A percentile compares a stretch with the other conserved stretches of the same genome.
phyloP scores from a whole-genome alignment of 2,329 filamentous ascomycete genomes.

The Immersiporthe knoxdaviesiana region DNA sequence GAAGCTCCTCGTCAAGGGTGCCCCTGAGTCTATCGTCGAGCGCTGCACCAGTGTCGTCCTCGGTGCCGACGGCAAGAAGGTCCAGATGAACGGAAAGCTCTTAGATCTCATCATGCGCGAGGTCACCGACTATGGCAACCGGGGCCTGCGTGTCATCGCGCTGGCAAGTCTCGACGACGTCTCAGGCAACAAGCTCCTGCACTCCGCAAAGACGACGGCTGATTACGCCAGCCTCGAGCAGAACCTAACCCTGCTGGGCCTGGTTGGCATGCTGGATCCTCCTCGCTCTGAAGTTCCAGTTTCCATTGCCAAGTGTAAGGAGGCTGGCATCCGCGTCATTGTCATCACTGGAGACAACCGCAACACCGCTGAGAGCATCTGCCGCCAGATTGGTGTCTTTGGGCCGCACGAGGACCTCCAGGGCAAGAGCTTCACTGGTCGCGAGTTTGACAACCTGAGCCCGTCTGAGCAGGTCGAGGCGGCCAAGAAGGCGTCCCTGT shows the following conservation, averaged over 20 bases:
- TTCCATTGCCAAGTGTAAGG: conserved; percentile 86
- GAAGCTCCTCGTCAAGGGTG: conserved; percentile 92
- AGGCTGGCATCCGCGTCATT: conserved; percentile 93
- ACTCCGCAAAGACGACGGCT: conserved; percentile 76
- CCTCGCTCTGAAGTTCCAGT: conserved; percentile 87
- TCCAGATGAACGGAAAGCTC: conserved; percentile 71
- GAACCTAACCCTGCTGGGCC: conserved; percentile 89
- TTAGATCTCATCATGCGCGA: conserved; percentile 73
- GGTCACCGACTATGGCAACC: conserved; percentile 87
- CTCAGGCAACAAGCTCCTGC: conserved; percentile 68
- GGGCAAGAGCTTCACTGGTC: conserved; percentile 93
- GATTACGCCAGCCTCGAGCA: conserved; percentile 90
- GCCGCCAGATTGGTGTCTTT: conserved; percentile 95
- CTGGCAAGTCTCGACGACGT: conserved; percentile 83
- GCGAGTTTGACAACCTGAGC: conserved; percentile 87
- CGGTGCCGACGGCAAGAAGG: conserved; percentile 77
- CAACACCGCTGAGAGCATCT: conserved; percentile 97
- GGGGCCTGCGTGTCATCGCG: conserved; percentile 91
- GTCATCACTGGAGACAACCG: conserved; percentile 98
- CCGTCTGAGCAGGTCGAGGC: conserved; percentile 80
- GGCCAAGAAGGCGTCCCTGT: conserved; percentile 83
- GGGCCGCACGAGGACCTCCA: conserved; percentile 76
- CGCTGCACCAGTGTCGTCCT: conserved; percentile 83
- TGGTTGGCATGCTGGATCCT: conserved; percentile 96
- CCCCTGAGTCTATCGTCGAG: conserved; percentile 91